Conservation (phyloP, 2,329 filamentous ascomycete species). For the Westerdykella sp. region DNA sequence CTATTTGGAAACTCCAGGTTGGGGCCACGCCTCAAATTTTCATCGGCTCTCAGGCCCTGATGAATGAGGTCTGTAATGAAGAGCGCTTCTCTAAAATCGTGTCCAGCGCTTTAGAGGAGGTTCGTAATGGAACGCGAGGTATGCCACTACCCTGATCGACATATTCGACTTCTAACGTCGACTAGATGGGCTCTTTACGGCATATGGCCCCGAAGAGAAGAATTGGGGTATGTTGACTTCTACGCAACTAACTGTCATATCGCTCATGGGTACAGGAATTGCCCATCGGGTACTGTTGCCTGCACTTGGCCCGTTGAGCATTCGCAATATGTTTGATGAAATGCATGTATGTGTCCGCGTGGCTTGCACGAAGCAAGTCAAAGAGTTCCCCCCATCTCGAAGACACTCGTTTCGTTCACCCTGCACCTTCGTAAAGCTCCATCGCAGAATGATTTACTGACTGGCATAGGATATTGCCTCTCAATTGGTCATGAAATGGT, state of each 20-base stretch:
- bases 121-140: slow-evolving; percentile 33
- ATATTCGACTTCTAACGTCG: background rate
- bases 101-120: slow-evolving; percentile 23
- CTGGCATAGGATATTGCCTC: slow-evolving; percentile 60
- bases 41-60: slow-evolving; percentile 28
- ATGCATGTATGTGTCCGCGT: slow-evolving; percentile 18
- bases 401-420: no score
- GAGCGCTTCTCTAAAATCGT: slow-evolving; percentile 30
- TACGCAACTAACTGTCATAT: background rate
- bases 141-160: background rate
- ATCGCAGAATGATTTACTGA: slow-evolving; percentile 29
- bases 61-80: slow-evolving; percentile 39
- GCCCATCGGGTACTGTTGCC: slow-evolving; percentile 62
- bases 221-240: slow-evolving; percentile 29
- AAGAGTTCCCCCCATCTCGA: no score
- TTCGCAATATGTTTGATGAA: slow-evolving; percentile 60
- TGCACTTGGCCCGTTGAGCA: slow-evolving; percentile 63
- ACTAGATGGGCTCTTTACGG: slow-evolving; percentile 38
- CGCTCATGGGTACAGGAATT: slow-evolving; percentile 38
- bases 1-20: slow-evolving; percentile 30
- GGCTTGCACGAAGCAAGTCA: no score
- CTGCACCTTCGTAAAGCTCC: background rate
- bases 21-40: slow-evolving; percentile 23
- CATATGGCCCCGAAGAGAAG: slow-evolving; percentile 33
- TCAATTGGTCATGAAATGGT: slow-evolving; percentile 60